phyloP scores from a whole-genome alignment of 2,329 filamentous ascomycete species.

The Aspergillus alliaceus region DNA sequence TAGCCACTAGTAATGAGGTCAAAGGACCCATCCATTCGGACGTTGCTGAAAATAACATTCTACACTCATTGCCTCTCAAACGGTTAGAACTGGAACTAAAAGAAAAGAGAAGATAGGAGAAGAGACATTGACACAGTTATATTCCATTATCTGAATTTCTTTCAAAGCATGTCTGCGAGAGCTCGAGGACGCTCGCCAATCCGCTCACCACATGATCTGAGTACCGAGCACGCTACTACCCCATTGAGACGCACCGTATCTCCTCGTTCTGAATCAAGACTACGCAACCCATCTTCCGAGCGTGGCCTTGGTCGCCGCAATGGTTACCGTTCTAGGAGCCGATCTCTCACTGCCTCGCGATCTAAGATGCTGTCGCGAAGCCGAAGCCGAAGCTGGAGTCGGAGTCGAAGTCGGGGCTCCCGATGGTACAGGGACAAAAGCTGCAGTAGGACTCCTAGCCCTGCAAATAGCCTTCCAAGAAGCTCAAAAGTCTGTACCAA shows the following conservation, averaged over 20 bases:
- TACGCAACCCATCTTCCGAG: constrained; percentile 27
- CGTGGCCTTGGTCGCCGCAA: constrained; percentile 25
- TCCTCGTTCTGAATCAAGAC: constrained; percentile 32
- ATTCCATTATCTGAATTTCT: too few species aligned
- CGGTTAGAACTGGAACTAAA: too few species aligned
- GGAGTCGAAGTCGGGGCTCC: constrained; percentile 32
- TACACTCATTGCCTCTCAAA: too few species aligned
- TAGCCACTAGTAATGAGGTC: too few species aligned
- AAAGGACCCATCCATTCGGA: too few species aligned
- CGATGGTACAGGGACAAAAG: constrained; percentile 37
- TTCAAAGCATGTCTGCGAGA: constrained; percentile 30
- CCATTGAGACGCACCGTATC: constrained; percentile 36
- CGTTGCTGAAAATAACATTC: too few species aligned
- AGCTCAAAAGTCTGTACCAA: constrained; percentile 38
- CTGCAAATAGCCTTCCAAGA: constrained; percentile 21
- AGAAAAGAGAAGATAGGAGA: too few species aligned
- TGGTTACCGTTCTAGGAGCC: constrained; percentile 26
- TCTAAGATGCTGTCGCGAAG: constrained; percentile 33
- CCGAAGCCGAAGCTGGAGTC: constrained; percentile 42
- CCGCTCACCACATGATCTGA: constrained; percentile 20
- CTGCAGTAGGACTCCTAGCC: constrained; percentile 30
- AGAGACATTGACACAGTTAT: too few species aligned
- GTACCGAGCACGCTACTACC: constrained; percentile 25
- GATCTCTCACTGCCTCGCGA: constrained; percentile 29
- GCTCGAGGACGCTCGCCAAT: constrained; percentile 31